Evolutionary conservation across 768 basidiomycete species (phyloP), one percentile per base, ranked within the genome.

Genomic region (Scleroderma bovista): DNA sequence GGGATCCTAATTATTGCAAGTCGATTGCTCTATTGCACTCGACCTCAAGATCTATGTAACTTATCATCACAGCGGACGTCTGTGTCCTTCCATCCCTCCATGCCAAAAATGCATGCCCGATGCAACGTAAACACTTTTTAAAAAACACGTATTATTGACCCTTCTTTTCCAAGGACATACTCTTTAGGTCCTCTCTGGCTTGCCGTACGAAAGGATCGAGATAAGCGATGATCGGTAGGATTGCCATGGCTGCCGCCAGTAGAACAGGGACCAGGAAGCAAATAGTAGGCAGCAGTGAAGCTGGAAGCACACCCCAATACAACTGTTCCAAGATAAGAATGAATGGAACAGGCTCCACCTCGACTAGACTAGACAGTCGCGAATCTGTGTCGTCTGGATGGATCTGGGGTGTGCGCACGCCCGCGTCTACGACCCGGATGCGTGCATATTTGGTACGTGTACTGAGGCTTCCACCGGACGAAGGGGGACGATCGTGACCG

Each of bases 241-340:
- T 60, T 10, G 51, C 44, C 46, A 50, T 16, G 19, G 34, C 55
- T 3, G 72, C 63, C 23, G 54, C 52, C n/a, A 55, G 32, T 39
- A 66, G 50, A 29, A 75, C 32, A 19, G 48, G 57, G 11, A 68
- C 23, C 38, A 74, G 60, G 36, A 67, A 54, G 23, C 45, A 48
- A 8, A 69, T 22, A 11, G 66, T 67, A 17, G 72, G 70, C 0
- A 69, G 17, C n/a, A 84, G 61, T 0, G 81, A 76, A 16, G 72
- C 70, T 9, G 85, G 85, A 24, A 88, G 61, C 20, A 82, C 63
- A 15, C 80, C 81, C n/a, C 80, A 58, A 48, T 77, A 72, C 2
- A 81, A 63, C 23, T 81, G 86, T 57, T 88, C 86, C 39, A 87
- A 60, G 17, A 71, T 63, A 15, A 86, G 55, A 48, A 73, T 62